Base-by-base conservation (phyloP, 2,329 filamentous ascomycete genomes). In the Neonectria faginata region DNA sequence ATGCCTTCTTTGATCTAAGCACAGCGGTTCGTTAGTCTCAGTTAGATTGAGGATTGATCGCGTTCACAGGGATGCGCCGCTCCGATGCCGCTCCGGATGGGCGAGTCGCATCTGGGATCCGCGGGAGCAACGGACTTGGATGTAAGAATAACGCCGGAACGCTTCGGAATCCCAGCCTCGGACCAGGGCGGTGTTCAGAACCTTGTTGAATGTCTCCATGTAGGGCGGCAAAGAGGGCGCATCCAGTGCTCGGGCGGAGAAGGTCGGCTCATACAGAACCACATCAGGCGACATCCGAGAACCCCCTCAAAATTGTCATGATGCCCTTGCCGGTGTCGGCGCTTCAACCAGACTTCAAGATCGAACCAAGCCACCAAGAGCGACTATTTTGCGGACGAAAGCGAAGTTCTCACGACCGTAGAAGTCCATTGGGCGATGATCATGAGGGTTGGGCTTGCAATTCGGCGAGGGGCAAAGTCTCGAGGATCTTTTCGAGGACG, bases 1-100 rank as follows among this genome's bases (percentile, higher is more conserved):
- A 85, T 29, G 91, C 85, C 79, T 94, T 96, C 79, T 93, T 93
- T 25, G 83, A 76, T 64, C 84, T 85, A 64, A 20, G 27, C 33
- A 36, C 14, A 14, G 36, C 16, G 12, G 55, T 39, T 57, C 27
- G 66, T 74, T 58, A 74, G 72, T 56, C 60, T 60, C 60, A 29
- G 29, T 62, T n/a, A 51, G 20, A 14, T 33, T 51, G 42, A 47
- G 29, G 33, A 20, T 51, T 22, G 25, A 10, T 22, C 27, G 31
- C 27, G 25, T 36, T 29, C 22, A 33, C 22, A 39, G 33, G 20
- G 48, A 52, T 39, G 47, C 25, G 27, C 12, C 39, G 11, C 36
- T 52, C 45, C 48, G 48, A 51, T 57, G 45, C 31, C 55, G 31
- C 44, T 27, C 44, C 16, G 10, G 31, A 41, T 27, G 29, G 27